These are phyloP conservation scores for Aulographum hederae DNA, from an alignment of 2,329 filamentous ascomycete species.

Conservation along the genomic window DNA sequence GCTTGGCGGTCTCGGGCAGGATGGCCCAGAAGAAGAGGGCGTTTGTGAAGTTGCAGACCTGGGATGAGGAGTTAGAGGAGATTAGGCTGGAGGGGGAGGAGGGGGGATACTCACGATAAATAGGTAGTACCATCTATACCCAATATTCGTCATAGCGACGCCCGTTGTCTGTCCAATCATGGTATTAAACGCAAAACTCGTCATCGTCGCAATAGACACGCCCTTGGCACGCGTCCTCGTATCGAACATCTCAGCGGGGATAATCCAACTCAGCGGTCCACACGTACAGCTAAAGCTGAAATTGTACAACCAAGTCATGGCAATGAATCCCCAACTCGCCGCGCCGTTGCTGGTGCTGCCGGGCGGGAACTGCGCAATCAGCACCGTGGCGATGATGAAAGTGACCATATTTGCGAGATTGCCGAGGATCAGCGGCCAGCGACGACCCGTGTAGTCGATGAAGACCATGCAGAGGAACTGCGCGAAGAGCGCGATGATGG, in stretches of 20 bases:
- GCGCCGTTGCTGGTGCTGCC: constrained; percentile 25
- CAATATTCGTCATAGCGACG: constrained; percentile 35
- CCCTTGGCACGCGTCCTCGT: constrained; percentile 58
- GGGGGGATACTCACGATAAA: constrained; percentile 31
- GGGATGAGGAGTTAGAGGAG: background rate
- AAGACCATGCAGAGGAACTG: constrained; percentile 50
- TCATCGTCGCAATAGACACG: constrained; percentile 58
- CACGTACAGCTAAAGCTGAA: constrained; percentile 6
- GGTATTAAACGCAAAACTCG: constrained; percentile 56
- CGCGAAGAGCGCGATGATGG: constrained; percentile 48
- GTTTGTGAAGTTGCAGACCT: constrained; percentile 50
- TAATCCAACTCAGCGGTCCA: constrained; percentile 26
- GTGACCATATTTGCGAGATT: constrained; percentile 54
- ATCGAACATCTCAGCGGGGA: constrained; percentile 59
- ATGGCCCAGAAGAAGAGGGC: constrained; percentile 50
- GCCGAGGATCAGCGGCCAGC: constrained; percentile 53
- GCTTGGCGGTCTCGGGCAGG: constrained; percentile 45
- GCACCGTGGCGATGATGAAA: constrained; percentile 48
- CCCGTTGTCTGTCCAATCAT: constrained; percentile 55
- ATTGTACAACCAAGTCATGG: constrained; percentile 30
- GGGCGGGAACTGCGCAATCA: constrained; percentile 44
- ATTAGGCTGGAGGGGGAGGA: background rate
- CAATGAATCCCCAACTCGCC: constrained; percentile 58
- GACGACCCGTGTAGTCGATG: constrained; percentile 52
- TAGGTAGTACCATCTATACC: constrained; percentile 39